Evolutionary conservation across 208 protist genomes (phyloP), one percentile per base, ranked within the genome.

Genomic region (Crithidia mellificae): DNA sequence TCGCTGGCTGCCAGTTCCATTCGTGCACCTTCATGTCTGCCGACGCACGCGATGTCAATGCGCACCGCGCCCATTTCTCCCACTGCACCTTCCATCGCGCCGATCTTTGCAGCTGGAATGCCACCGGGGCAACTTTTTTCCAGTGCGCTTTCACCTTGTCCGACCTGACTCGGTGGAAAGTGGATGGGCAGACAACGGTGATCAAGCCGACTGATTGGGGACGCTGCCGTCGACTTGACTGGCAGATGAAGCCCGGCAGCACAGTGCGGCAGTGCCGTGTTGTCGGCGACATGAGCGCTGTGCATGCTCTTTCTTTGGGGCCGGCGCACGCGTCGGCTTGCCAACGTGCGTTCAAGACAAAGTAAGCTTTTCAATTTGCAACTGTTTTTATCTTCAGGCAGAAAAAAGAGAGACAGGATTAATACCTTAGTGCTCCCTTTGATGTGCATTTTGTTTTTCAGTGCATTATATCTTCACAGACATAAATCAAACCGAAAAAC

Each of bases 81-180:
- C 76, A 95, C 53, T 95, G 90, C 64, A 65, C 81, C 4, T 95
- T 95, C 61, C 58, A 61, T 24, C 78, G 80, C 2, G 66, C 83
- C 15, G 81, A 93, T 58, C 58, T 95, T 51, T 63, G 54, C 8
- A 49, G 70, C 22, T 95, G 90, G 87, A 73, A 89, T 52, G 85
- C 90, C 30, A 52, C 70, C 19, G 87, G 90, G 30, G 81, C 87
- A 14, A 88, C 87, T 7, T 95, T 95, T 57, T 88, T 81, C 61
- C 75, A 76, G 39, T 95, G 90, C 75, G 72, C 58, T 20, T 95
- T 95, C 41, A 81, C 77, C 4, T 62, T 90, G 65, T 90, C 76
- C 9, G 87, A 95, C 22, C 44, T 92, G 38, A 82, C 70, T 14
- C 68, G 70, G 1, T 95, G 90, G 87, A n/a, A 29, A 32, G 88